Evolutionary conservation across 768 basidiomycete genomes (phyloP).

Genomic region (Phylloporus arenicola): DNA sequence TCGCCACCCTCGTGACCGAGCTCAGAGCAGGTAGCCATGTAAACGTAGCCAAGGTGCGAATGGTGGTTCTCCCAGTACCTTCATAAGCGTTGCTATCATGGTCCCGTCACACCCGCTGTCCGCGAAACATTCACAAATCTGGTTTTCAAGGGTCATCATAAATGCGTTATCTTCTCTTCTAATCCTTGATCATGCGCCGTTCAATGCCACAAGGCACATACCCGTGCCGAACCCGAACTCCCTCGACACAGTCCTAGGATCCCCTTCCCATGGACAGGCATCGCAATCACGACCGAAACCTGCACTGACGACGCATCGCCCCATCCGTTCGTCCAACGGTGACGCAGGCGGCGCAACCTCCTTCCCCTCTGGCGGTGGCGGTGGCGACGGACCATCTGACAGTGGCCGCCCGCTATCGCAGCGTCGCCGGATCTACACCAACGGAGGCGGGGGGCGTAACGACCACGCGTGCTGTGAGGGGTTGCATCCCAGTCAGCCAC

Average conservation of each 20-base stretch:
- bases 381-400: not conserved
- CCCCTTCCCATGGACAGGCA: conserved; percentile 31
- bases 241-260: not conserved
- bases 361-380: not conserved
- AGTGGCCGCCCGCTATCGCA: not conserved
- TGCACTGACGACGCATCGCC: conserved; percentile 24
- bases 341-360: not conserved
- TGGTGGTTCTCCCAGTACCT: not conserved
- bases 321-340: not conserved
- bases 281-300: conserved; percentile 38
- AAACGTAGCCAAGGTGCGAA: not conserved
- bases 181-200: no score
- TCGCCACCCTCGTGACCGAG: not conserved
- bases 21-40: not conserved
- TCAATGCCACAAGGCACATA: not conserved
- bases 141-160: not conserved
- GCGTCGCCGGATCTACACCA: not conserved
- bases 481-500: conserved; percentile 13
- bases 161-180: no score
- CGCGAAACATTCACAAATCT: not conserved
- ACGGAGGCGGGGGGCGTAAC: not conserved
- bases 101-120: no score
- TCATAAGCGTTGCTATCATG: not conserved
- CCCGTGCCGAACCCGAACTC: not conserved
- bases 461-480: conserved; percentile 20